These are phyloP conservation scores for Geranomyces michiganensis DNA, from an alignment of 192 early-diverging fungal species.

Conservation along the genomic window DNA sequence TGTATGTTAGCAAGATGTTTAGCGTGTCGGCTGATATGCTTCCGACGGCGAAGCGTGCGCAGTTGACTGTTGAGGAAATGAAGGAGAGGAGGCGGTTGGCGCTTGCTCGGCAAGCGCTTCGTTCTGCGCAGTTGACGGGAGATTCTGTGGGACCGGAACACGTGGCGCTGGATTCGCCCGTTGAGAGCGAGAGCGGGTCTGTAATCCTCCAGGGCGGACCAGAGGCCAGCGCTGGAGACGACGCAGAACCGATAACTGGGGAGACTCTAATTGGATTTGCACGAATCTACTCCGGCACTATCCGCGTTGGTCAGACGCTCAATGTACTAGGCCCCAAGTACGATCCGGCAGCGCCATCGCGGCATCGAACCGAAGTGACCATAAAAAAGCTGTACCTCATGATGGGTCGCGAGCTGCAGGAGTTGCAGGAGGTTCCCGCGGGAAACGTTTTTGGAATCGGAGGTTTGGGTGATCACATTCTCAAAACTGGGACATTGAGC, in stretches of 20 bases:
- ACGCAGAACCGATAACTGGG: conserved; percentile 48
- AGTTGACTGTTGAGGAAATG: conserved; percentile 86
- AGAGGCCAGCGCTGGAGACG: conserved; percentile 6
- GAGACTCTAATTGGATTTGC: conserved; percentile 90
- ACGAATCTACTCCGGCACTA: conserved; percentile 88
- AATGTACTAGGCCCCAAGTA: conserved; percentile 95
- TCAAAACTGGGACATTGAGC: conserved; percentile 92
- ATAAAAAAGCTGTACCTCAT: conserved; percentile 86
- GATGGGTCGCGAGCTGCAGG: conserved; percentile 94
- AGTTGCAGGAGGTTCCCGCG: conserved; percentile 81
- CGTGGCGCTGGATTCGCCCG: conserved; percentile 15
- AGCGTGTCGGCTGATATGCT: conserved; percentile 75
- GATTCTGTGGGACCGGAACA: conserved; percentile 15
- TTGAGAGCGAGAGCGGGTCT: conserved; percentile 17
- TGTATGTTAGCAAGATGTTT: conserved; percentile 94
- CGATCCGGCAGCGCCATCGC: conserved; percentile 57
- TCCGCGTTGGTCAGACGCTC: conserved; percentile 82
- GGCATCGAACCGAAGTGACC: conserved; percentile 65
- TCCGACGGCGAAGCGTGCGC: conserved; percentile 70
- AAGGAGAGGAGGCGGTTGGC: conserved; percentile 65
- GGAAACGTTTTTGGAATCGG: conserved; percentile 97
- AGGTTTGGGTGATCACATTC: conserved; percentile 79
- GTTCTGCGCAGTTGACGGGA: conserved; percentile 19
- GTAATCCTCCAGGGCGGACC: background rate
- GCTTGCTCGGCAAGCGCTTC: conserved; percentile 22